Conservation (phyloP, 2,329 filamentous ascomycete species). For the Aspergillus tamarii region DNA sequence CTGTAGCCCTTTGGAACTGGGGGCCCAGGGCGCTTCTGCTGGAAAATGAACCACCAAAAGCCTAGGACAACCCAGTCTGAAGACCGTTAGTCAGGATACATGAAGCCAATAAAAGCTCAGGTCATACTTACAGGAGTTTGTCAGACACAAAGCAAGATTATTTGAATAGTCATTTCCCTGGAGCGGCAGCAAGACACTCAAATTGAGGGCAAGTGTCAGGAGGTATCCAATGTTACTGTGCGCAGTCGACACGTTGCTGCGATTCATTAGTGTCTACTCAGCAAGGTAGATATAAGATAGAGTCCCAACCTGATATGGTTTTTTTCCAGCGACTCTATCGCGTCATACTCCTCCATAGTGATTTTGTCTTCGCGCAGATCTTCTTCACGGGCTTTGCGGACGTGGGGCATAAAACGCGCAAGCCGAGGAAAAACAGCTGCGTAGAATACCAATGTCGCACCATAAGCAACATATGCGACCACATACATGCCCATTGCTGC, state of each 20-base stretch:
- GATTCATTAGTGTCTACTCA: not conserved
- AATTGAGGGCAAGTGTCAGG: slow-evolving; percentile 42
- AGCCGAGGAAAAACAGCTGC: slow-evolving; percentile 46
- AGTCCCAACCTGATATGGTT: slow-evolving; percentile 43
- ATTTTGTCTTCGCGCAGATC: slow-evolving; percentile 45
- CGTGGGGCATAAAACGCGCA: slow-evolving; percentile 46
- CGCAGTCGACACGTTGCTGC: slow-evolving; percentile 46
- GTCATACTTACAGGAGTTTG: slow-evolving; percentile 42
- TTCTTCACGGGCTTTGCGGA: slow-evolving; percentile 46
- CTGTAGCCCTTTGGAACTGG: slow-evolving; percentile 44
- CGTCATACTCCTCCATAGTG: slow-evolving; percentile 42
- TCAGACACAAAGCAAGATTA: slow-evolving; percentile 45
- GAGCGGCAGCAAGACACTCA: slow-evolving; percentile 45
- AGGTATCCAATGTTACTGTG: slow-evolving; percentile 50
- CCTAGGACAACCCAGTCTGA: slow-evolving; percentile 47
- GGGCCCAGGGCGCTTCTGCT: slow-evolving; percentile 45
- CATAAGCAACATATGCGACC: slow-evolving; percentile 45
- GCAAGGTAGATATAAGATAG: not conserved
- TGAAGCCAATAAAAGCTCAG: no score
- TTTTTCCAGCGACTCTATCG: slow-evolving; percentile 45
- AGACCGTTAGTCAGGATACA: not conserved
- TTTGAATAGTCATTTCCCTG: slow-evolving; percentile 41
- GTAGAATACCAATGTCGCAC: slow-evolving; percentile 48
- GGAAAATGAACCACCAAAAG: slow-evolving; percentile 49
- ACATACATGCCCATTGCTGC: slow-evolving; percentile 47